A percentile compares a stretch with the other conserved stretches of the same genome.
These are phyloP conservation scores for Torrubiellomyces zombiae DNA, from an alignment of 2,329 filamentous ascomycete genomes.

Conservation along the genomic window DNA sequence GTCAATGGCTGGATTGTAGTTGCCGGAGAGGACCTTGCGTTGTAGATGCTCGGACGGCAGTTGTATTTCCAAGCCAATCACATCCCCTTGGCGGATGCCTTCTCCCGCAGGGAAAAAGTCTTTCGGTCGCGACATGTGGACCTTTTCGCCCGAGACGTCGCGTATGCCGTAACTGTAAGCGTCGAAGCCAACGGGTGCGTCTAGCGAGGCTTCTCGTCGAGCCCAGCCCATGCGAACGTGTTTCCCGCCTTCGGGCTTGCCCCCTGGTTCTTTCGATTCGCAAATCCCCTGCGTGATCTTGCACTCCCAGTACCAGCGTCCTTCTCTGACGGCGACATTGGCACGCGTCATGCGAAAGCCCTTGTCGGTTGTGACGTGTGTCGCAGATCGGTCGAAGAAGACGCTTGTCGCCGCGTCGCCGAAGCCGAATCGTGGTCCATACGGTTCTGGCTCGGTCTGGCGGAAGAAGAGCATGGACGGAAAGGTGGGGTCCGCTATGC, in stretches of 20 bases:
- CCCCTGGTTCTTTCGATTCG: slow-evolving; percentile 20
- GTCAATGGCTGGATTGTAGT: slow-evolving; percentile 77
- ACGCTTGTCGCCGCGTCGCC: slow-evolving; percentile 81
- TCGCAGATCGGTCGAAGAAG: slow-evolving; percentile 60
- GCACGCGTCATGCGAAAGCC: slow-evolving; percentile 83
- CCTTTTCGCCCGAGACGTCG: slow-evolving; percentile 78
- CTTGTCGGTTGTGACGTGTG: slow-evolving; percentile 74
- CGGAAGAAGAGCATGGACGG: slow-evolving; percentile 79
- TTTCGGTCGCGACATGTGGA: slow-evolving; percentile 85
- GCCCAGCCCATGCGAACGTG: slow-evolving; percentile 80
- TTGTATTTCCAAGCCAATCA: slow-evolving; percentile 84
- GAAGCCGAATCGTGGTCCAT: slow-evolving; percentile 72
- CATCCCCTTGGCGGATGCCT: slow-evolving; percentile 74
- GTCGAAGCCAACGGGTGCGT: slow-evolving; percentile 74
- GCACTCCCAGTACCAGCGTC: slow-evolving; percentile 87
- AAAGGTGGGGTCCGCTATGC: slow-evolving; percentile 77
- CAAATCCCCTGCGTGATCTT: slow-evolving; percentile 64
- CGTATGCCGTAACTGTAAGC: slow-evolving; percentile 89
- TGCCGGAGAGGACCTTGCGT: slow-evolving; percentile 70
- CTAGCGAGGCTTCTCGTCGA: slow-evolving; percentile 61
- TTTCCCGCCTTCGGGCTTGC: slow-evolving; percentile 31
- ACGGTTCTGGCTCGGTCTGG: slow-evolving; percentile 72
- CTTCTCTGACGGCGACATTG: slow-evolving; percentile 80
- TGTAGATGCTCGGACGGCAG: slow-evolving; percentile 75
- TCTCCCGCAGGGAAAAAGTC: slow-evolving; percentile 70